These are phyloP conservation scores for Penicillium mononematosum DNA, from an alignment of 495 filamentous ascomycete genomes.

Conservation along the genomic window DNA sequence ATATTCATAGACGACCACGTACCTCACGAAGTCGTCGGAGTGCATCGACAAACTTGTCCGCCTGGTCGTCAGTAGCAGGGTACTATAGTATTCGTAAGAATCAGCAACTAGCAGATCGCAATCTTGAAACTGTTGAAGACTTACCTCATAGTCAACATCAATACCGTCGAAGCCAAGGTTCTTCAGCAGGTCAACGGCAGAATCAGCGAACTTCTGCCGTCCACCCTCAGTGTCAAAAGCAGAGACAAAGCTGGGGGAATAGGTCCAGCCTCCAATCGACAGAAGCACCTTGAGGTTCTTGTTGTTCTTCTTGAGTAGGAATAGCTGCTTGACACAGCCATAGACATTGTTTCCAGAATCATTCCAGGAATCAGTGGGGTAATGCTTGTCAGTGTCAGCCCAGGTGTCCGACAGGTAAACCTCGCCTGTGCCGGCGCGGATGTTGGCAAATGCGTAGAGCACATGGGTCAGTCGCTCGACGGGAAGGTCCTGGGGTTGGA, in stretches of 20 bases:
- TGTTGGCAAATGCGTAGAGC: conserved; percentile 80
- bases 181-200: conserved; percentile 63
- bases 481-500: conserved; percentile 73
- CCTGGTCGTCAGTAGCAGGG: conserved; percentile 45
- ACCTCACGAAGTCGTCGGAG: conserved; percentile 54
- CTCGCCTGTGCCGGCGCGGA: conserved; percentile 56
- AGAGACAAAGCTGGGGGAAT: conserved; percentile 67
- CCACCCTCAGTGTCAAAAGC: conserved; percentile 58
- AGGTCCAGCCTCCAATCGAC: conserved; percentile 71
- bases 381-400: conserved; percentile 74
- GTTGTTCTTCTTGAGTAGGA: conserved; percentile 74
- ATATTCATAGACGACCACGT: not conserved
- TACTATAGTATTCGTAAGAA: conserved; percentile 23
- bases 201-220: conserved; percentile 65
- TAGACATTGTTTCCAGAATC: conserved; percentile 76
- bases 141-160: conserved; percentile 63
- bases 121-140: not conserved
- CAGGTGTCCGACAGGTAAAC: conserved; percentile 82
- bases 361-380: conserved; percentile 71
- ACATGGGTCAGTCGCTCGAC: conserved; percentile 76
- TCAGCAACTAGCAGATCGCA: not conserved
- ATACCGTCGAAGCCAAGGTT: conserved; percentile 64
- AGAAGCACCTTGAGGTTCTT: conserved; percentile 74
- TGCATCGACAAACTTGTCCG: conserved; percentile 61
- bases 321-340: conserved; percentile 84